Evolutionary conservation across 2,329 filamentous ascomycete species (phyloP).

Genomic region (Clonostachys rosea): DNA sequence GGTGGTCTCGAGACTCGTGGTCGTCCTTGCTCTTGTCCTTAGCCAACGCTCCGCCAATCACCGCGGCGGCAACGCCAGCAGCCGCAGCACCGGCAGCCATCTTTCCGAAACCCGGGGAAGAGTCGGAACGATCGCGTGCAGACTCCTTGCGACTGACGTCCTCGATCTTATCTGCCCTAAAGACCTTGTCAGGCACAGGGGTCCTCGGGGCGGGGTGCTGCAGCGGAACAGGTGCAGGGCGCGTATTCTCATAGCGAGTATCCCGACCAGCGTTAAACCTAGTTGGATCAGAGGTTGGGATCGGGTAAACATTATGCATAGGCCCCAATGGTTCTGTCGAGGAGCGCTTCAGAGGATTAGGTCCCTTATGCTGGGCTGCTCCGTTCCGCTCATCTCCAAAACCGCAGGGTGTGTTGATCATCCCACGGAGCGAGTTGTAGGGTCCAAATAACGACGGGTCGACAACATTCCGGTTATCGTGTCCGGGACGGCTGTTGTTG

Average conservation of each 20-base stretch:
- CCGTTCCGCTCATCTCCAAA: conserved; percentile 26
- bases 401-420: conserved; percentile 49
- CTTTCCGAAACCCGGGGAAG: conserved; percentile 35
- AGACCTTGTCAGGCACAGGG: conserved; percentile 66
- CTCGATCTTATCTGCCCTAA: conserved; percentile 43
- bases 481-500: not conserved
- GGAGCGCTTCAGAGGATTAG: conserved; percentile 12
- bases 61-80: conserved; percentile 39
- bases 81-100: conserved; percentile 44
- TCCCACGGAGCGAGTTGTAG: conserved; percentile 54
- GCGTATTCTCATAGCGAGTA: conserved; percentile 18
- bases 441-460: conserved; percentile 57
- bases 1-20: conserved; percentile 5
- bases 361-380: conserved; percentile 5
- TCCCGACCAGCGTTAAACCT: conserved; percentile 52
- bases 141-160: conserved; percentile 26
- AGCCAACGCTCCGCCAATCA: conserved; percentile 6
- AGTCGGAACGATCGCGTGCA: conserved; percentile 13
- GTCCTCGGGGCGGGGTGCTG: conserved; percentile 79
- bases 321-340: conserved; percentile 12
- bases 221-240: conserved; percentile 61
- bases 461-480: conserved; percentile 43
- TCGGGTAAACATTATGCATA: conserved; percentile 62
- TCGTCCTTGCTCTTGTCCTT: conserved; percentile 7
- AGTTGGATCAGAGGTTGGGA: conserved; percentile 61